Conservation (phyloP, 2,329 filamentous ascomycete genomes). For the Botrytis byssoidea region DNA sequence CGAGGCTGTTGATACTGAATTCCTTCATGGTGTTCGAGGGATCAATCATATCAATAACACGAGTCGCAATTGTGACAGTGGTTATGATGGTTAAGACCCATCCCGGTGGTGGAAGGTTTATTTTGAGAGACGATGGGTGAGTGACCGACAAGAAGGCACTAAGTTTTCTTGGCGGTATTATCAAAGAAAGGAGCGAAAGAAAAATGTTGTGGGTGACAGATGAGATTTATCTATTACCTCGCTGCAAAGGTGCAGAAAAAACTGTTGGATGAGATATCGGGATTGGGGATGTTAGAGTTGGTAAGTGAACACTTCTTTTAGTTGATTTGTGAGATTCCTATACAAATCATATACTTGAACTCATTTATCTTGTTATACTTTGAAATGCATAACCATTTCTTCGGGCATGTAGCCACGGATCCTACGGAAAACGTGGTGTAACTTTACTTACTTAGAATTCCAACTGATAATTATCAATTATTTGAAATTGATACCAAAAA, state of each 20-base stretch:
- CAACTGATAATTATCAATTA: background rate
- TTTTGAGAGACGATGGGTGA: background rate
- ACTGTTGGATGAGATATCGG: background rate
- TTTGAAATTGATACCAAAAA: background rate
- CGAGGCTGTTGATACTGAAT: background rate
- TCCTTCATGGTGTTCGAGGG: background rate
- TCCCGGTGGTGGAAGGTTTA: background rate
- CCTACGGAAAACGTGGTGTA: background rate
- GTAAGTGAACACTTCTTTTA: background rate
- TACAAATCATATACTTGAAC: background rate
- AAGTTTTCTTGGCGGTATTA: background rate
- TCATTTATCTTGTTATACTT: background rate
- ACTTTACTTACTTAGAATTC: background rate
- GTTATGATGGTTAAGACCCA: background rate
- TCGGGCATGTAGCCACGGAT: background rate
- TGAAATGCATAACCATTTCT: background rate
- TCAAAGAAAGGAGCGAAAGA: background rate
- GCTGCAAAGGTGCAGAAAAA: background rate
- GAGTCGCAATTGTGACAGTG: background rate
- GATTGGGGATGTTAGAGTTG: background rate
- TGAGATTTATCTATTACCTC: background rate
- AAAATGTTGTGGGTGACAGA: background rate
- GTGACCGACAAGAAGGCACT: background rate
- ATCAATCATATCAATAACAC: background rate
- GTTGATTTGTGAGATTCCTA: background rate